These are phyloP conservation scores for Hypoxylon sp. DNA, from an alignment of 2,329 filamentous ascomycete genomes.

Conservation along the genomic window DNA sequence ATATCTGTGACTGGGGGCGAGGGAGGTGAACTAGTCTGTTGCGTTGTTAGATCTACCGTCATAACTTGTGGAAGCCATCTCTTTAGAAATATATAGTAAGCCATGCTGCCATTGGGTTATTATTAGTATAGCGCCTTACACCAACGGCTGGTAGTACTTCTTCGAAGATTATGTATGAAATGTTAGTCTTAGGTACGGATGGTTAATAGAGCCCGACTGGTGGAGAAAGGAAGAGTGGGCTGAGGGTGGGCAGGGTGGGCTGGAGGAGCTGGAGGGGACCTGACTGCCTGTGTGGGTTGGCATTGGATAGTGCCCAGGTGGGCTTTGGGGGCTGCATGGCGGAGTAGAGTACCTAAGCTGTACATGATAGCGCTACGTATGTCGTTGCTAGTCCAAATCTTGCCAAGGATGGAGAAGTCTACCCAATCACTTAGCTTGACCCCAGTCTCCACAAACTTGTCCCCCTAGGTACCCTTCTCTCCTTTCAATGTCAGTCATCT, in stretches of 20 bases:
- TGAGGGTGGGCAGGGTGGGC: not conserved
- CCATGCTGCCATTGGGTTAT: not conserved
- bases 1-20: conserved; percentile 1
- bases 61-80: not conserved
- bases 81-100: conserved; percentile 4
- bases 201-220: not conserved
- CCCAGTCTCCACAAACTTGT: conserved; percentile 34
- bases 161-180: not conserved
- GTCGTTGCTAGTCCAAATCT: conserved; percentile 25
- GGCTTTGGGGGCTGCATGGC: not conserved
- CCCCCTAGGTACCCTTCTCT: conserved; percentile 7
- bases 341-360: conserved; percentile 1
- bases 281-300: too few species aligned
- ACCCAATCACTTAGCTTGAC: conserved; percentile 36
- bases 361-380: conserved; percentile 8
- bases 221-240: not conserved
- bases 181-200: not conserved
- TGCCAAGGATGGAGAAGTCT: conserved; percentile 36
- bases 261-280: not conserved
- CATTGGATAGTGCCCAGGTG: too few species aligned
- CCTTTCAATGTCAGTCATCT: not conserved
- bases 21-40: not conserved
- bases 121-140: conserved; percentile 1
- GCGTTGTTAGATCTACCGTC: not conserved
- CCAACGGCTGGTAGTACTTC: not conserved